phyloP scores from a whole-genome alignment of 129 eudicot genomes.

The Chrysanthemum makinoi region DNA sequence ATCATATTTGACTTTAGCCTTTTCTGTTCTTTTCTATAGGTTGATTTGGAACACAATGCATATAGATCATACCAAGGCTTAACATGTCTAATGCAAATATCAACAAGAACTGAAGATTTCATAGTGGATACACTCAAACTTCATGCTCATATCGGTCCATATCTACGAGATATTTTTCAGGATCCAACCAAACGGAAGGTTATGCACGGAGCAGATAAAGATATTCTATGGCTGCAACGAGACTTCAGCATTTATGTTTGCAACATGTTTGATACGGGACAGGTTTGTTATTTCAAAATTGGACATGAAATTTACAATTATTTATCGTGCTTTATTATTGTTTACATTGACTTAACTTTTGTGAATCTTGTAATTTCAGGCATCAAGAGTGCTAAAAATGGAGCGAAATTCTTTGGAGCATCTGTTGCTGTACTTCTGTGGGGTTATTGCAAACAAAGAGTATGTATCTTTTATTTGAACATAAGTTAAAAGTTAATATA shows the following conservation, averaged over 20 bases:
- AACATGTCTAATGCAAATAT: conserved; percentile 93
- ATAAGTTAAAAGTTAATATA: background rate
- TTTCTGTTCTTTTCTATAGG: conserved; percentile 38
- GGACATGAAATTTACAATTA: background rate
- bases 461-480: conserved; percentile 30
- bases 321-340: background rate
- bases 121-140: conserved; percentile 78
- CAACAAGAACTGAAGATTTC: conserved; percentile 83
- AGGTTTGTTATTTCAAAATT: conserved; percentile 38
- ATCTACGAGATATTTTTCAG: conserved; percentile 69
- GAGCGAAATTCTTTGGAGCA: conserved; percentile 70
- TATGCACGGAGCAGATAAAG: conserved; percentile 14
- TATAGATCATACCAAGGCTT: conserved; percentile 90
- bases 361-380: conserved; percentile 33
- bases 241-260: conserved; percentile 91
- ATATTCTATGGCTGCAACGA: conserved; percentile 67
- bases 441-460: conserved; percentile 76
- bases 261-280: conserved; percentile 80
- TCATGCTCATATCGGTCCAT: conserved; percentile 70
- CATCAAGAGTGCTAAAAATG: conserved; percentile 71
- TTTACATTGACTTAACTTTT: background rate
- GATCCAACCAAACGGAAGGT: conserved; percentile 72
- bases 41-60: conserved; percentile 86
- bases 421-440: conserved; percentile 72
- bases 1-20: conserved; percentile 14